A percentile compares a stretch with the other conserved stretches of the same genome.
Conservation (phyloP, 2,329 filamentous ascomycete species). For the Fusarium sublunatum region DNA sequence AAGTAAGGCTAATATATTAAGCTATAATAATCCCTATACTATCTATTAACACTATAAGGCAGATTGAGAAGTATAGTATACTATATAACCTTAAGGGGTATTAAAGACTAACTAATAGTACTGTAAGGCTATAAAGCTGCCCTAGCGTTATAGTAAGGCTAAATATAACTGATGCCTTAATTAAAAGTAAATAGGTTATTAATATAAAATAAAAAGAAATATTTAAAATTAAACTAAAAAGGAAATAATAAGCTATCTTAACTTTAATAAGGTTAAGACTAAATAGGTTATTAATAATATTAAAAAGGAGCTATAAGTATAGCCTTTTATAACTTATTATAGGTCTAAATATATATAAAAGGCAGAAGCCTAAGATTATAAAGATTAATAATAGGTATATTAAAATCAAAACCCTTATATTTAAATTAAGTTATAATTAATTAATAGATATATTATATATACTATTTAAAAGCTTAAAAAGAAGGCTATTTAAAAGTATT, state of each 20-base stretch:
- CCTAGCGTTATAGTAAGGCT: slow-evolving; percentile 3
- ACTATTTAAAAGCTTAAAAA: neutral
- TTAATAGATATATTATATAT: too few species aligned
- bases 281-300: neutral
- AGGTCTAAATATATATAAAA: too few species aligned
- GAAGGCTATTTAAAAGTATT: neutral
- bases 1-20: too few species aligned
- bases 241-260: slow-evolving; percentile 7
- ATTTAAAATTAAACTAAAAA: slow-evolving; percentile 1
- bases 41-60: slow-evolving; percentile 15
- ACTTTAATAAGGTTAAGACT: slow-evolving; percentile 6
- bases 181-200: slow-evolving; percentile 4
- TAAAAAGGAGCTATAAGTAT: neutral
- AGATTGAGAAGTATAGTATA: slow-evolving; percentile 5
- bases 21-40: slow-evolving; percentile 7
- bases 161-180: slow-evolving; percentile 9
- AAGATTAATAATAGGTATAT: neutral
- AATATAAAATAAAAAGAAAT: neutral
- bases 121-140: slow-evolving; percentile 2
- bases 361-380: neutral
- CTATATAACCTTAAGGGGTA: neutral
- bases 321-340: slow-evolving; percentile 6
- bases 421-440: too few species aligned
- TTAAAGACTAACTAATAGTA: slow-evolving; percentile 12
- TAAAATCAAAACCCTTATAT: neutral